These are phyloP conservation scores for Vigna hirtella DNA, from an alignment of 306 rosid species.

Conservation along the genomic window DNA sequence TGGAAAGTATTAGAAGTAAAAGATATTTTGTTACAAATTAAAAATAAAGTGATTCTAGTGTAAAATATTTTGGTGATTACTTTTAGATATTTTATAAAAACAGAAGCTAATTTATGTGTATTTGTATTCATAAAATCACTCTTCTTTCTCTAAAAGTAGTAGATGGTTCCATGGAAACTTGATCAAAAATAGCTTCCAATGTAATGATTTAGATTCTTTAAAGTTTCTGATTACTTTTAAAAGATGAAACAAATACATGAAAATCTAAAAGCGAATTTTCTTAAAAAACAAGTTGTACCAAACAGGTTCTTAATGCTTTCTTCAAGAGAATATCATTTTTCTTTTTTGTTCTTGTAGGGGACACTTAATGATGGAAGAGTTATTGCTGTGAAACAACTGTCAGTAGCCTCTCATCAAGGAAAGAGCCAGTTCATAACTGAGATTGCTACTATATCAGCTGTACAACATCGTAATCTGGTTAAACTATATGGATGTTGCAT, in stretches of 20 bases:
- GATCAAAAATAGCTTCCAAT: too few species aligned
- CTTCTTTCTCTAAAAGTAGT: too few species aligned
- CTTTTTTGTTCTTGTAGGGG: constrained; percentile 60
- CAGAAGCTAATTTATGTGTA: too few species aligned
- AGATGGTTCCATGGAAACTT: too few species aligned
- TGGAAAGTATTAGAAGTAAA: not conserved
- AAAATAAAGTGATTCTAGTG: not conserved
- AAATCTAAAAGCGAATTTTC: too few species aligned
- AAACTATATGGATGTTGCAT: constrained; percentile 78
- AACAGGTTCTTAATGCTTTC: not conserved
- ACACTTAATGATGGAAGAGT: constrained; percentile 76
- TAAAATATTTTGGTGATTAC: too few species aligned
- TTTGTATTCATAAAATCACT: too few species aligned
- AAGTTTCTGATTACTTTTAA: too few species aligned
- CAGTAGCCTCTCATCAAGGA: constrained; percentile 82
- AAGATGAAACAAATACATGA: too few species aligned
- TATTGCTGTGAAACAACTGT: constrained; percentile 82
- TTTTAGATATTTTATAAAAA: too few species aligned
- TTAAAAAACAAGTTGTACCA: too few species aligned
- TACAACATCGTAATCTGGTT: constrained; percentile 87
- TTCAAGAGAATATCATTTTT: not conserved
- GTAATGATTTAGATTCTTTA: too few species aligned
- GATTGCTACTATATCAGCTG: constrained; percentile 85
- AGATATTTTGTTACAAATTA: not conserved
- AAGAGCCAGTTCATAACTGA: constrained; percentile 80